Conservation (phyloP, 176 grass and related monocot genomes). For the Cenchrus fungigraminus region DNA sequence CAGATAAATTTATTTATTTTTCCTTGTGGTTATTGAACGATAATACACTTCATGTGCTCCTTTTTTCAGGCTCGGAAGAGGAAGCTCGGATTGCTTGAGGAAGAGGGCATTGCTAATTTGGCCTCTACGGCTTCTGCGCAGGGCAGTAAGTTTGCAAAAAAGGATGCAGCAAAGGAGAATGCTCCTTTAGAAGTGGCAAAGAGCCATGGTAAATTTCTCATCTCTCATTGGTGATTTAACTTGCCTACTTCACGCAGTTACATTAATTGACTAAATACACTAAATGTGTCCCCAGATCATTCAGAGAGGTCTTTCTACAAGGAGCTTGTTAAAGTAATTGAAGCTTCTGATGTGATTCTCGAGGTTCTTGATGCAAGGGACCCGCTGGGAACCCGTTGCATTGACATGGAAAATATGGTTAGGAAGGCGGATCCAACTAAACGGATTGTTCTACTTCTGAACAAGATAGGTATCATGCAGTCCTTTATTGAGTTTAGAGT, state of each 20-base stretch:
- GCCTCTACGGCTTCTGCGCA: slow-evolving; percentile 50
- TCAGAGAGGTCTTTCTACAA: slow-evolving; percentile 96
- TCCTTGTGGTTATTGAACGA: background rate
- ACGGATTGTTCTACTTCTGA: slow-evolving; percentile 85
- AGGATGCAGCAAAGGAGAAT: slow-evolving; percentile 43
- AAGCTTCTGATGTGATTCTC: slow-evolving; percentile 87
- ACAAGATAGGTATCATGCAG: slow-evolving; percentile 77
- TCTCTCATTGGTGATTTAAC: background rate
- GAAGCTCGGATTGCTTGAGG: slow-evolving; percentile 72
- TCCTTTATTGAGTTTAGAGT: slow-evolving; percentile 21
- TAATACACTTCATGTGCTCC: background rate
- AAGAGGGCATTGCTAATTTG: slow-evolving; percentile 65
- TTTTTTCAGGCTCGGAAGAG: slow-evolving; percentile 73
- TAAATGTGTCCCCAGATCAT: slow-evolving; percentile 59
- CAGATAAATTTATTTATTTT: background rate
- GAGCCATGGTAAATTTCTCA: slow-evolving; percentile 66
- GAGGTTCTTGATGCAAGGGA: slow-evolving; percentile 96
- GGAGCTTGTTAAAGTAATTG: slow-evolving; percentile 94
- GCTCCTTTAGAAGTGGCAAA: slow-evolving; percentile 44
- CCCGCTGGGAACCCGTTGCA: slow-evolving; percentile 71
- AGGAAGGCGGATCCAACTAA: slow-evolving; percentile 76
- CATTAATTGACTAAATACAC: background rate
- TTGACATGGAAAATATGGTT: slow-evolving; percentile 92
- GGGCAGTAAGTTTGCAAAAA: slow-evolving; percentile 51
- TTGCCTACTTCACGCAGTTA: background rate